These are phyloP conservation scores for Tephrocybe sp. DNA, from an alignment of 768 basidiomycete species.

Conservation along the genomic window DNA sequence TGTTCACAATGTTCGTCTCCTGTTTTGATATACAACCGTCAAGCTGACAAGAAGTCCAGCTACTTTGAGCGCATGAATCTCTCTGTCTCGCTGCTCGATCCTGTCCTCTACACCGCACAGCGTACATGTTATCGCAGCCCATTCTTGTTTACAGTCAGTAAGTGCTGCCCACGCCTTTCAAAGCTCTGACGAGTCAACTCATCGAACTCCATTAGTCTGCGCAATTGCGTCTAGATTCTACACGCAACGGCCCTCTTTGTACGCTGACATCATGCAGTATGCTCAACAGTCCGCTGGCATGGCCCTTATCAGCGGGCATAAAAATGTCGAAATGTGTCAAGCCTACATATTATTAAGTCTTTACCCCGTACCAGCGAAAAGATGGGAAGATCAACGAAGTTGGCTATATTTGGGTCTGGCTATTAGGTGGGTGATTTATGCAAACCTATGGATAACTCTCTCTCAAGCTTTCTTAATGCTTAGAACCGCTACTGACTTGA, in stretches of 20 bases:
- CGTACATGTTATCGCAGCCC: constrained; percentile 81
- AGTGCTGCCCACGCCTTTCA: constrained; percentile 36
- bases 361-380: constrained; percentile 70
- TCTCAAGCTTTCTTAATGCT: constrained; percentile 6
- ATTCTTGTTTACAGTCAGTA: constrained; percentile 90
- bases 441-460: neutral
- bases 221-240: constrained; percentile 87
- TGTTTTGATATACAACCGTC: too few species aligned
- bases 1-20: constrained; percentile 65
- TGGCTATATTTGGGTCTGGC: constrained; percentile 91
- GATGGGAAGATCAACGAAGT: constrained; percentile 88
- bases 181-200: neutral
- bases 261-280: constrained; percentile 69
- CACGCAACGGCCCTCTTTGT: constrained; percentile 66
- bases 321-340: constrained; percentile 82
- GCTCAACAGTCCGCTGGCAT: constrained; percentile 78
- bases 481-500: constrained; percentile 88
- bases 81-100: constrained; percentile 78
- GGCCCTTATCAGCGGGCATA: constrained; percentile 72
- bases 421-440: constrained; percentile 55
- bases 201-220: constrained; percentile 62
- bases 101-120: constrained; percentile 81
- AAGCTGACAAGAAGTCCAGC: too few species aligned
- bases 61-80: constrained; percentile 80
- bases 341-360: constrained; percentile 82